Percentiles rank a stretch among this genome's conserved stretches.
Conservation (phyloP, 441 rosid genomes). For the Rhodomyrtus psidioides region DNA sequence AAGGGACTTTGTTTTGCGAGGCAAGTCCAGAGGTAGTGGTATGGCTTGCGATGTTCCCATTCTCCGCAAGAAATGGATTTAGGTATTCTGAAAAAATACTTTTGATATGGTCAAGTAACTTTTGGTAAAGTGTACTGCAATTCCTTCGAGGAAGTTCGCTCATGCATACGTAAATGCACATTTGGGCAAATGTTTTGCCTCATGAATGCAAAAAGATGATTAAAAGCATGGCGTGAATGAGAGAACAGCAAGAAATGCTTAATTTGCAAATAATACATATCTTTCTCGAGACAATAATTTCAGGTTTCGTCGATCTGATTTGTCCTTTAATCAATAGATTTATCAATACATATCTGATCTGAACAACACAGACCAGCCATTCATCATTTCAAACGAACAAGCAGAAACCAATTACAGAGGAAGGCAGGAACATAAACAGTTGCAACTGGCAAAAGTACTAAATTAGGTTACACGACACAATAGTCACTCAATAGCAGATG, state of each 20-base stretch:
- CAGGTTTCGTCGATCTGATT: neutral
- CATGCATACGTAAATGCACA: neutral
- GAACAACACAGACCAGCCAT: neutral
- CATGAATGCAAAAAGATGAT: neutral
- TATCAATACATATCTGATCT: no score
- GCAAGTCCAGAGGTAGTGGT: neutral
- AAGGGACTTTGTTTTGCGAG: neutral
- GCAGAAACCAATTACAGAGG: neutral
- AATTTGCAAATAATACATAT: neutral
- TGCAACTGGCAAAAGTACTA: neutral
- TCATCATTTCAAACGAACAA: neutral
- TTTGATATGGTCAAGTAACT: neutral
- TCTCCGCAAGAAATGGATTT: neutral
- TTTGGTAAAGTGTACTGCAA: neutral
- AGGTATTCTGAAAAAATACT: neutral
- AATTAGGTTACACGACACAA: neutral
- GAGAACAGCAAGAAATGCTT: neutral
- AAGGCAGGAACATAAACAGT: neutral
- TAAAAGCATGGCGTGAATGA: no score
- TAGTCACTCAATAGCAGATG: neutral
- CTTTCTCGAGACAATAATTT: neutral
- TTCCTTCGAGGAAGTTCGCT: neutral
- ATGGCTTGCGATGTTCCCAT: neutral
- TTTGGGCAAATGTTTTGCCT: neutral
- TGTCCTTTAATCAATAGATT: neutral